phyloP scores from a whole-genome alignment of 768 basidiomycete genomes.

The Cystoderma amianthinum region DNA sequence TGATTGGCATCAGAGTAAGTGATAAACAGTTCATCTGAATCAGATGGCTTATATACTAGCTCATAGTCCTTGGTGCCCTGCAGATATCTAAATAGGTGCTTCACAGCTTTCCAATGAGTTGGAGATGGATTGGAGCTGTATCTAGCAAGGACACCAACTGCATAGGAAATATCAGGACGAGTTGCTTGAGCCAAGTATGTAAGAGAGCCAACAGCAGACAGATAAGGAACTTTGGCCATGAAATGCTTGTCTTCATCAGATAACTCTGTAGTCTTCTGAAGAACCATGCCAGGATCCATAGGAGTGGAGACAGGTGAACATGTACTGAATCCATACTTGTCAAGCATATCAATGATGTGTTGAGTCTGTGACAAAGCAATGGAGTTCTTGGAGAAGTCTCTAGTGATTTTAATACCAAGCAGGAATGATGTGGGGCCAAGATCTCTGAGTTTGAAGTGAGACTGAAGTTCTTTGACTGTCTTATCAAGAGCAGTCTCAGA shows the following conservation, averaged over 20 bases:
- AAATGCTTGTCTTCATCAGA: conserved; percentile 10
- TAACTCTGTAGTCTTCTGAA: conserved; percentile 12
- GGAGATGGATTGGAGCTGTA: conserved; percentile 17
- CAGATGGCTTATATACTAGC: conserved; percentile 9
- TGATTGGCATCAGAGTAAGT: conserved; percentile 20
- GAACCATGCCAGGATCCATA: conserved; percentile 15
- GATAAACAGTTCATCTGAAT: background rate
- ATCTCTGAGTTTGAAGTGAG: conserved; percentile 1
- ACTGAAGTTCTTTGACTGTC: background rate
- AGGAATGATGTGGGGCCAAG: background rate
- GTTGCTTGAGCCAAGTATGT: conserved; percentile 21
- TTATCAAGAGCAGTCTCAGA: background rate
- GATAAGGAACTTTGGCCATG: conserved; percentile 20
- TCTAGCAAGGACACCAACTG: conserved; percentile 10
- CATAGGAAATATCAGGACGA: conserved; percentile 16
- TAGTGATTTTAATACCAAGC: conserved; percentile 1
- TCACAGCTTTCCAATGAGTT: conserved; percentile 27
- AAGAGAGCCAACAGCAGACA: conserved; percentile 19
- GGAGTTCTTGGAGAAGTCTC: conserved; percentile 4
- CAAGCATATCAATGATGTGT: conserved; percentile 17
- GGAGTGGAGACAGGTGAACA: conserved; percentile 23
- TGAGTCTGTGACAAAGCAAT: conserved; percentile 18
- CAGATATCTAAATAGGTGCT: conserved; percentile 26
- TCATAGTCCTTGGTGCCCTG: conserved; percentile 20
- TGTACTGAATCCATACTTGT: conserved; percentile 16